Conservation (phyloP, 371 early-diverging fungal genomes). For the Haplosporangium sp. region DNA sequence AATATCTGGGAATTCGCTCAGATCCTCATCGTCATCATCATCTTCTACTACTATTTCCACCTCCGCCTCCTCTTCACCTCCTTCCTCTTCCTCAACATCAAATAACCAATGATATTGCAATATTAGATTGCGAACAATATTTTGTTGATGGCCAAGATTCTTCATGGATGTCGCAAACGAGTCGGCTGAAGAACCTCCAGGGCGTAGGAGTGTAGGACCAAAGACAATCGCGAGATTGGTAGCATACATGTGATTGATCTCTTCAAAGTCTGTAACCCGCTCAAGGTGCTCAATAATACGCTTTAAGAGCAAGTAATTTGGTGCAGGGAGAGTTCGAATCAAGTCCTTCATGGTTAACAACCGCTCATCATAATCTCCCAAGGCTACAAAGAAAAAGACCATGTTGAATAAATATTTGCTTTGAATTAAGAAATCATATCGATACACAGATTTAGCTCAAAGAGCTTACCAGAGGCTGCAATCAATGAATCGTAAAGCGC, state of each 20-base stretch:
- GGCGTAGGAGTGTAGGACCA: conserved; percentile 84
- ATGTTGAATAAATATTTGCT: neutral
- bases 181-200: conserved; percentile 76
- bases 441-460: too few species aligned
- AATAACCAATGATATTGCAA: conserved; percentile 88
- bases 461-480: conserved; percentile 76
- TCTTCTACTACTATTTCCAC: conserved; percentile 9
- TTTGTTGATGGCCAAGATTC: conserved; percentile 84
- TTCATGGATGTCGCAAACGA: conserved; percentile 85
- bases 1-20: conserved; percentile 41
- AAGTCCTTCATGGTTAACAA: conserved; percentile 81
- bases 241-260: conserved; percentile 89
- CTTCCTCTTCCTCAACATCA: conserved; percentile 77
- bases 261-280: conserved; percentile 85
- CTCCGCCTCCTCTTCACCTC: conserved; percentile 35
- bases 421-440: too few species aligned
- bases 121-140: conserved; percentile 84
- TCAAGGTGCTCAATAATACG: conserved; percentile 84
- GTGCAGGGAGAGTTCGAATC: conserved; percentile 72
- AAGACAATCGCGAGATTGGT: conserved; percentile 90
- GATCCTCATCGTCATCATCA: conserved; percentile 22
- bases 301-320: conserved; percentile 80
- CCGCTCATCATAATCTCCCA: conserved; percentile 84
- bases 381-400: conserved; percentile 52
- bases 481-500: conserved; percentile 86